Percentiles rank a stretch among this genome's conserved stretches.
Evolutionary conservation across 1,284 basidiomycete genomes (phyloP).

Genomic region (Ustilago shanxiensis): DNA sequence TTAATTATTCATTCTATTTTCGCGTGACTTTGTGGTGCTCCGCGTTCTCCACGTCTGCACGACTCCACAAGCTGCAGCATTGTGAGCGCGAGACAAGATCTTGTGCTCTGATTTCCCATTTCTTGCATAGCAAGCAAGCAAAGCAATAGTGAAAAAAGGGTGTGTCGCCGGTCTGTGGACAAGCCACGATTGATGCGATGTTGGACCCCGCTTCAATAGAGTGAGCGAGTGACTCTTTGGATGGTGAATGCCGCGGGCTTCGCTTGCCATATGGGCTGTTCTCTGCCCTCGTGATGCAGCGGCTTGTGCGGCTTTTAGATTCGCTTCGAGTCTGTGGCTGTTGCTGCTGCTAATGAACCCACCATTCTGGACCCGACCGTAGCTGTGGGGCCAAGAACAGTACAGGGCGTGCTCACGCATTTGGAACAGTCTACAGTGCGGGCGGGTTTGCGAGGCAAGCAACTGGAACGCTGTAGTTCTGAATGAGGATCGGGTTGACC

Average conservation of each 20-base stretch:
- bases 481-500: background rate
- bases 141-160: background rate
- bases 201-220: background rate
- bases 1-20: background rate
- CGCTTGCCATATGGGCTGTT: background rate
- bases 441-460: too few relatives aligned
- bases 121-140: background rate
- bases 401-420: too few relatives aligned
- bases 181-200: background rate
- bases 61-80: too few relatives aligned
- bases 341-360: too few relatives aligned
- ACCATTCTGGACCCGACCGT: too few relatives aligned
- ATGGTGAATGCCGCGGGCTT: background rate
- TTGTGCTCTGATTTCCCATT: background rate
- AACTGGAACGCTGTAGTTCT: too few relatives aligned
- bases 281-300: background rate
- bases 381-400: too few relatives aligned
- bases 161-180: background rate
- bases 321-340: background rate
- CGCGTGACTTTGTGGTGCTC: conserved; percentile 3
- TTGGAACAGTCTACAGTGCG: too few relatives aligned
- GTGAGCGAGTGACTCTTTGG: background rate
- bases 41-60: background rate
- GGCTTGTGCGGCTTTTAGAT: background rate
- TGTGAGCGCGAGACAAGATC: too few relatives aligned